Base-by-base conservation (phyloP, 1,139 yeast species). In the Candida tropicalis region DNA sequence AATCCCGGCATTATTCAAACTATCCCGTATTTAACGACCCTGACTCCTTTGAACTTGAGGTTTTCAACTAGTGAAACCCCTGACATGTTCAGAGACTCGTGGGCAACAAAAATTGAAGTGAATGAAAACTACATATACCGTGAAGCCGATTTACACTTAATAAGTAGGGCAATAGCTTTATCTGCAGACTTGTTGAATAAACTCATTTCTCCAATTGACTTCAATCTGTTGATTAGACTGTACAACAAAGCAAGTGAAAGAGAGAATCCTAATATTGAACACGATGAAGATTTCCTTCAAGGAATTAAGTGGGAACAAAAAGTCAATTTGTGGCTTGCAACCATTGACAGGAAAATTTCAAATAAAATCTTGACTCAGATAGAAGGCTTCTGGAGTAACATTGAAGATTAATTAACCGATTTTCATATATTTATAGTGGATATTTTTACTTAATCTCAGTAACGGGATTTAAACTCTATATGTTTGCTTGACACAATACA, bases 21-120 rank as follows among this genome's bases (percentile, higher is more conserved):
- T 33, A 73, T 83, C 11, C 90, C 90, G 0, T 82, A 77, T 50
- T 55, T 84, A 33, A 70, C 77, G 22, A 79, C 89, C 0, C 76
- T 84, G 0, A 63, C 71, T 2, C 55, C 64, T 1, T 54, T 70
- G 24, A 74, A 77, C 52, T 57, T 70, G 2, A 59, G 81, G 36
- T 81, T 75, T 48, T 55, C 75, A 44, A 24, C 57, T 28, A 48
- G 56, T 48, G 53, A 58, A 45, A 52, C 65, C 35, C 55, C 59
- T 15, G 63, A 60, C 50, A 54, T 66, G 72, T 41, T 46, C 31
- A 62, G 57, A 43, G 64, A 65, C 35, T 58, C 64, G 0, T 81
- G 87, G 87, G 79, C 75, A 12, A 49, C 63, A 0, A 66, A 66
- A 26, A 59, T 81, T 20, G 74, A 73, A 31, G 72, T 77, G 7